A percentile compares a stretch with the other conserved stretches of the same genome.
phyloP scores from a whole-genome alignment of 2,329 filamentous ascomycete species.

The Colletotrichum theobromicola region DNA sequence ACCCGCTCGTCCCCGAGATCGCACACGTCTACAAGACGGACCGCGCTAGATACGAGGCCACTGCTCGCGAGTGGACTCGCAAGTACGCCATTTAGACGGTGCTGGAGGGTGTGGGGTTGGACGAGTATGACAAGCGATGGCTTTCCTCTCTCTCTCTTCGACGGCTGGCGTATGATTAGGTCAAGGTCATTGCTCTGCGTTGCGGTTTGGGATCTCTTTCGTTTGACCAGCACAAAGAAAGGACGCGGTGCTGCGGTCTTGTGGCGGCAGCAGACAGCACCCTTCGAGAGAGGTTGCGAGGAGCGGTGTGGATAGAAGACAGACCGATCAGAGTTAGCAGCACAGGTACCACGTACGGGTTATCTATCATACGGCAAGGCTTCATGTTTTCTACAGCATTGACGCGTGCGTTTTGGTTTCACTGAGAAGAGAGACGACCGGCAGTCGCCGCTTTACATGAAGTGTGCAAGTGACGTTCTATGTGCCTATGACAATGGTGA shows the following conservation, averaged over 20 bases:
- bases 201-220: conserved; percentile 20
- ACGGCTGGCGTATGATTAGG: conserved; percentile 21
- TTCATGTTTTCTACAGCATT: conserved; percentile 40
- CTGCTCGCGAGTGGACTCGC: conserved; percentile 96
- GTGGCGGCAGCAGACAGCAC: neutral
- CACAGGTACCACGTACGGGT: conserved; percentile 39
- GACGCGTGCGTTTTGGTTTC: conserved; percentile 6
- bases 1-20: conserved; percentile 98
- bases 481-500: neutral
- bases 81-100: conserved; percentile 89
- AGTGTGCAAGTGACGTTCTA: neutral
- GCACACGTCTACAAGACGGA: conserved; percentile 99
- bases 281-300: conserved; percentile 16
- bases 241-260: neutral
- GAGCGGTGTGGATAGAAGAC: conserved; percentile 27
- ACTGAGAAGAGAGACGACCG: conserved; percentile 16
- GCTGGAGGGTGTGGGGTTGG: conserved; percentile 19
- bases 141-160: conserved; percentile 18
- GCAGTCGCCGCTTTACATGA: neutral
- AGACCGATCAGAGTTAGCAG: conserved; percentile 38
- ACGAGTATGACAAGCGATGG: conserved; percentile 18
- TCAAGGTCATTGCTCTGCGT: conserved; percentile 22
- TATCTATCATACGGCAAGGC: conserved; percentile 39
- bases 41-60: conserved; percentile 92
- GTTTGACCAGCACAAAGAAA: conserved; percentile 4